phyloP scores from a whole-genome alignment of 768 basidiomycete species.

The Xerocomus brunneocitrinus region DNA sequence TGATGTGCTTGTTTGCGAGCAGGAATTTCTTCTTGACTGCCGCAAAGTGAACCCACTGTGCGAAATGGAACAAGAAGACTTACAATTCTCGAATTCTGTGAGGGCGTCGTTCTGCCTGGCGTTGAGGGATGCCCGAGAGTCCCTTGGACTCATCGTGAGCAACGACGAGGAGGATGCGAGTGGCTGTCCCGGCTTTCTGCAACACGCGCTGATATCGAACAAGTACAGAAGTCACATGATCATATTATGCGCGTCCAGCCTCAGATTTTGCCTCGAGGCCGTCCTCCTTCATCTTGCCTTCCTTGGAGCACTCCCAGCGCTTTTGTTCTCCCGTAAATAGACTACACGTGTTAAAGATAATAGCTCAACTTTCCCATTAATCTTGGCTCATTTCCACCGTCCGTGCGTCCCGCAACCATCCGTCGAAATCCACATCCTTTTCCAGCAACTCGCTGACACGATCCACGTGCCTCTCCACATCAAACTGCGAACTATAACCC shows the following conservation, averaged over 20 bases:
- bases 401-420: constrained; percentile 45
- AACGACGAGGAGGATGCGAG: constrained; percentile 12
- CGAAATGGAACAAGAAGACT: constrained; percentile 25
- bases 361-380: constrained; percentile 7
- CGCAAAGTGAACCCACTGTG: constrained; percentile 21
- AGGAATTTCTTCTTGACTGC: constrained; percentile 91
- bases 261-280: constrained; percentile 25
- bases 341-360: constrained; percentile 16
- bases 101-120: constrained; percentile 74
- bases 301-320: constrained; percentile 8
- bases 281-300: constrained; percentile 27
- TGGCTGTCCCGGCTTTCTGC: constrained; percentile 19
- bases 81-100: constrained; percentile 82
- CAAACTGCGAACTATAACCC: constrained; percentile 56
- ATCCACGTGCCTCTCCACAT: constrained; percentile 51
- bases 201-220: constrained; percentile 36
- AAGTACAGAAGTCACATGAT: constrained; percentile 27
- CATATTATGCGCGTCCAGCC: constrained; percentile 18
- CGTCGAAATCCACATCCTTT: constrained; percentile 53
- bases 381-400: constrained; percentile 27
- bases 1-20: constrained; percentile 88
- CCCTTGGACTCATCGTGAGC: constrained; percentile 33
- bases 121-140: constrained; percentile 46
- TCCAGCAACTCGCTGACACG: constrained; percentile 52
- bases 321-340: constrained; percentile 20